Evolutionary conservation across 148 eudicot genomes (phyloP).

Genomic region (Selenicereus undatus): DNA sequence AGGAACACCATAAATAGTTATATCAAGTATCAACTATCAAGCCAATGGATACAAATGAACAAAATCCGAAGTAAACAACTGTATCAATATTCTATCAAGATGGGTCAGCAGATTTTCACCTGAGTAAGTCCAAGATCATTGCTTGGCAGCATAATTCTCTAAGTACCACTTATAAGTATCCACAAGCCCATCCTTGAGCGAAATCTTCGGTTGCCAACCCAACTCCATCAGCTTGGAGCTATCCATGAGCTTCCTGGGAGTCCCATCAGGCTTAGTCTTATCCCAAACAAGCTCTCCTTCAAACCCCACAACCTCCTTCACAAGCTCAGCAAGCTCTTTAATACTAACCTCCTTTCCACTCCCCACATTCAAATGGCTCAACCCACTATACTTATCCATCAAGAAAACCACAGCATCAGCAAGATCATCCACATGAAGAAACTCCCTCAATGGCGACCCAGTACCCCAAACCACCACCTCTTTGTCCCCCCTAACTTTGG

Average conservation of each 20-base stretch:
- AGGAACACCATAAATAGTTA: background rate
- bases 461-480: slow-evolving; percentile 98
- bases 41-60: slow-evolving; percentile 8
- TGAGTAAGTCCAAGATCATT: slow-evolving; percentile 22
- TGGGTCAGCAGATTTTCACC: slow-evolving; percentile 15
- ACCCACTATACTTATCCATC: slow-evolving; percentile 73
- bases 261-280: slow-evolving; percentile 79
- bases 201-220: slow-evolving; percentile 86
- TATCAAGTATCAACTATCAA: background rate
- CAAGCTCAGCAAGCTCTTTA: slow-evolving; percentile 89
- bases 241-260: slow-evolving; percentile 98
- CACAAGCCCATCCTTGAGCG: slow-evolving; percentile 72
- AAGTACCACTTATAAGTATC: slow-evolving; percentile 89
- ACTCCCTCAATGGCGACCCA: slow-evolving; percentile 86
- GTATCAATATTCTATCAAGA: background rate
- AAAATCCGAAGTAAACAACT: background rate
- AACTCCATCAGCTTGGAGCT: slow-evolving; percentile 59
- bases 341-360: slow-evolving; percentile 94
- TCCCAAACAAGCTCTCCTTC: slow-evolving; percentile 88
- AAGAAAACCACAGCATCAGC: slow-evolving; percentile 76
- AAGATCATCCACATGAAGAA: slow-evolving; percentile 89
- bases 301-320: slow-evolving; percentile 91
- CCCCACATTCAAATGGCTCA: slow-evolving; percentile 91
- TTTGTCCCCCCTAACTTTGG: slow-evolving; percentile 50
- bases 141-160: slow-evolving; percentile 56